A percentile compares a stretch with the other conserved stretches of the same genome.
Conservation (phyloP, 2,329 filamentous ascomycete genomes). For the Hypoxylon sp. region DNA sequence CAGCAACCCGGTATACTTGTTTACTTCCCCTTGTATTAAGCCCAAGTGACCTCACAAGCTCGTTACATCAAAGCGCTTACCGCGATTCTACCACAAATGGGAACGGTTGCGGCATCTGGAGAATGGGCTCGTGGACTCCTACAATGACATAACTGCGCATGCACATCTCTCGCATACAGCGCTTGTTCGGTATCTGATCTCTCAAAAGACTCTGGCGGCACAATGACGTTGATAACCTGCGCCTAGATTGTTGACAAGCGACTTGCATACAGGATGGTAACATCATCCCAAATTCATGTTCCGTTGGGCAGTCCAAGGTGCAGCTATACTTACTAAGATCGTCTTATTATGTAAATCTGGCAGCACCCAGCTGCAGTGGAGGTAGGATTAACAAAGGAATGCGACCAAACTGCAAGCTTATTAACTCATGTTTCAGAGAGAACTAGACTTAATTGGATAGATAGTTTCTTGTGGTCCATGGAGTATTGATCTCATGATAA, state of each 20-base stretch:
- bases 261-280: slow-evolving; percentile 83
- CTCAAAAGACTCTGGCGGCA: slow-evolving; percentile 85
- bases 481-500: background rate
- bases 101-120: background rate
- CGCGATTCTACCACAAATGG: background rate
- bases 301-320: slow-evolving; percentile 85
- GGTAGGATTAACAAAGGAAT: background rate
- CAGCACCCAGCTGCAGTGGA: background rate
- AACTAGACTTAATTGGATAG: background rate
- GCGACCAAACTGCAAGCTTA: background rate
- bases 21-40: slow-evolving; percentile 1
- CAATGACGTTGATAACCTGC: slow-evolving; percentile 72
- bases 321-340: slow-evolving; percentile 54
- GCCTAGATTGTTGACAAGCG: slow-evolving; percentile 83
- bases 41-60: slow-evolving; percentile 1
- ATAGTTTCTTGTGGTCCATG: slow-evolving; percentile 3
- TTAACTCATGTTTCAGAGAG: background rate
- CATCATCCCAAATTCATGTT: slow-evolving; percentile 88
- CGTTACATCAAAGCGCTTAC: background rate
- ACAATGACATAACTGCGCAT: slow-evolving; percentile 83
- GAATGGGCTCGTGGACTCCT: background rate
- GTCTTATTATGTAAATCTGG: background rate
- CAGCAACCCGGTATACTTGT: background rate
- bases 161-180: slow-evolving; percentile 84
- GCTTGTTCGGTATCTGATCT: slow-evolving; percentile 83